A percentile compares a stretch with the other conserved stretches of the same genome.
These are phyloP conservation scores for Phialophora expanda DNA, from an alignment of 2,329 filamentous ascomycete species.

Conservation along the genomic window DNA sequence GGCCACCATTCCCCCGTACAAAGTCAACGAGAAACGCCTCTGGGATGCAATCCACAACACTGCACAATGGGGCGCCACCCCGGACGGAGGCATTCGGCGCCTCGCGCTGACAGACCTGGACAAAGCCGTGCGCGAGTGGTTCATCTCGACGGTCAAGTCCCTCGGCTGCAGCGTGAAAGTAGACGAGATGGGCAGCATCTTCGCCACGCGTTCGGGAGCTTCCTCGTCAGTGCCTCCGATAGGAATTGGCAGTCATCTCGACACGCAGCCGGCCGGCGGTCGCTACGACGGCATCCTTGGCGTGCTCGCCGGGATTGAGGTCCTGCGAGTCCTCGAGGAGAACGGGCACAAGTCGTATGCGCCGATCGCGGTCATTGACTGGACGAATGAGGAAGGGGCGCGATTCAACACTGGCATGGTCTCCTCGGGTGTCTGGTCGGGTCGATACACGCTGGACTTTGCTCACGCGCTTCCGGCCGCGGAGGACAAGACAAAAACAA, in stretches of 20 bases:
- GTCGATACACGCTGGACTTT: constrained; percentile 63
- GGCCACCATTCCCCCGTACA: constrained; percentile 8
- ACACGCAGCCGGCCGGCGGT: constrained; percentile 59
- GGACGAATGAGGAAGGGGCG: constrained; percentile 82
- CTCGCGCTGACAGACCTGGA: constrained; percentile 74
- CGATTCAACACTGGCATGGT: constrained; percentile 78
- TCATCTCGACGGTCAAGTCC: constrained; percentile 64
- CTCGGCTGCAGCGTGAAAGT: constrained; percentile 71
- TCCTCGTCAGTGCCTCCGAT: constrained; percentile 64
- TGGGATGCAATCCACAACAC: constrained; percentile 21
- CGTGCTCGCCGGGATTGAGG: constrained; percentile 73
- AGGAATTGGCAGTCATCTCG: constrained; percentile 72
- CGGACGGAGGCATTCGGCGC: constrained; percentile 52
- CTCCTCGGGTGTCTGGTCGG: constrained; percentile 79
- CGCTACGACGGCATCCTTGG: constrained; percentile 78
- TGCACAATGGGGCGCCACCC: constrained; percentile 19
- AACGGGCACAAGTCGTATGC: constrained; percentile 70
- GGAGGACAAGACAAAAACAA: constrained; percentile 60
- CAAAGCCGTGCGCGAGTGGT: constrained; percentile 75
- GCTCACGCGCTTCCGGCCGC: constrained; percentile 69
- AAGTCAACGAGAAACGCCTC: constrained; percentile 20
- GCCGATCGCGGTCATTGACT: constrained; percentile 75
- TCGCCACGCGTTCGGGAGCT: constrained; percentile 70
- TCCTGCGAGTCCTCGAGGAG: constrained; percentile 70
- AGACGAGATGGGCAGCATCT: constrained; percentile 81